Evolutionary conservation across 179 eudicot genomes (phyloP).

Genomic region (Actinidia arguta): DNA sequence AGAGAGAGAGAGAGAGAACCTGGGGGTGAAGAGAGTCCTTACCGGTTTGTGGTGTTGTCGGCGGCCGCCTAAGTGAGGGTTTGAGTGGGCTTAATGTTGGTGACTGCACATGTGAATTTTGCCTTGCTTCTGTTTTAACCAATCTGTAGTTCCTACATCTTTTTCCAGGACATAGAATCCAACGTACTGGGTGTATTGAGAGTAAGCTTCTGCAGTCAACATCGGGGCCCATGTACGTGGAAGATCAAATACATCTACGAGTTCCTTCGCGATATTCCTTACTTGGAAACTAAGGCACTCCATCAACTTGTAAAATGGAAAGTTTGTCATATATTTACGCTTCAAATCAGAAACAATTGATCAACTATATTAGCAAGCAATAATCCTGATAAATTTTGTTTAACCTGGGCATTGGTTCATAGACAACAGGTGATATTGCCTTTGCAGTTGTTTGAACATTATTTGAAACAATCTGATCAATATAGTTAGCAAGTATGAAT

Average conservation of each 20-base stretch:
- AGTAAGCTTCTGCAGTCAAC: constrained; percentile 74
- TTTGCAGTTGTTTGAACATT: neutral
- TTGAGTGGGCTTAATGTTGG: no score
- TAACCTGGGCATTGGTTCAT: no score
- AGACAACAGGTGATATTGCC: neutral
- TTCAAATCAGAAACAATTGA: neutral
- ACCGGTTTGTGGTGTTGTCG: no score
- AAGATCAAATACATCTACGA: constrained; percentile 89
- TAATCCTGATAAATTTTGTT: no score
- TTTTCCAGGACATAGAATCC: constrained; percentile 54
- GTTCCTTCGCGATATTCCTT: constrained; percentile 85
- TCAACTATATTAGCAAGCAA: neutral
- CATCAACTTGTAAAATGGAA: constrained; percentile 62
- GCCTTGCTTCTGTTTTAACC: no score
- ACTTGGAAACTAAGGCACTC: constrained; percentile 94
- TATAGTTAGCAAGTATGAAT: neutral
- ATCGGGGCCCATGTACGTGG: constrained; percentile 94
- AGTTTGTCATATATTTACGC: neutral
- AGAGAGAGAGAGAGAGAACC: no score
- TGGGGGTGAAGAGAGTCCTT: no score
- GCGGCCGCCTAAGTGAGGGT: no score
- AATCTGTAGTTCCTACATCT: neutral
- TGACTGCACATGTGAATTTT: no score
- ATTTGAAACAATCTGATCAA: neutral
- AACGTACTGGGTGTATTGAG: constrained; percentile 71